Base-by-base conservation (phyloP, 1,284 basidiomycete species). In the Ceratobasidium sp. region DNA sequence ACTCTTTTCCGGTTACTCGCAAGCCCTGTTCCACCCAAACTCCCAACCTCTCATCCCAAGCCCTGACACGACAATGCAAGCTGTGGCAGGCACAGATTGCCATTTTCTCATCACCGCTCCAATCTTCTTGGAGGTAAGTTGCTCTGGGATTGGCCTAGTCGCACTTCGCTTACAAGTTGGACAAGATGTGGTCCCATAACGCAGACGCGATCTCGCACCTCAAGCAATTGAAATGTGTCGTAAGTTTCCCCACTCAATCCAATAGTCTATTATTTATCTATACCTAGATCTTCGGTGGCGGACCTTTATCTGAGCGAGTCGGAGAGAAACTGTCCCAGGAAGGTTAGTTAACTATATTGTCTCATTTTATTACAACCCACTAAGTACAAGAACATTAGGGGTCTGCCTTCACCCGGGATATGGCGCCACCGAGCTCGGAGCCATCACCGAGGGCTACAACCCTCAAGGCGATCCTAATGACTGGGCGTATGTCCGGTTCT, bases 101-200 rank as follows among this genome's bases (percentile, higher is more conserved):
- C 19, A 29, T 27, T 31, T 45, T 36, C 8, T 74, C 4, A 60
- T 78, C n/a, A 44, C 64, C 51, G 59, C 75, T 5, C 77, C 77
- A 1, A 75, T 36, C 2, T 75, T 76, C 57, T 44, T 71, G 6
- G 77, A 76, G 64, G 76, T 76, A 31, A 50, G 72, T 54, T 5
- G 9, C 8, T 4, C 17, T 54, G 44, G 1, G n/a, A 27, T 9
- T 41, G 11, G 11, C 36, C 4, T 5, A 41, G 11, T 8, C 15
- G n/a, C 9, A 15, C 24, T 56, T 29, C 29, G 6, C 36, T 8
- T 65, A 64, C 11, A 41, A 41, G 36, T 47, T 31, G 48, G 8
- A 51, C 31, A 19, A 74, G 75, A 63, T 54, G 22, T 78, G 77
- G 77, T 24, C 67, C 41, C 50, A 74, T 9, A 66, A 78, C 29